These are phyloP conservation scores for Paracoccidioides brasiliensis DNA, from an alignment of 2,329 filamentous ascomycete species.

Conservation along the genomic window DNA sequence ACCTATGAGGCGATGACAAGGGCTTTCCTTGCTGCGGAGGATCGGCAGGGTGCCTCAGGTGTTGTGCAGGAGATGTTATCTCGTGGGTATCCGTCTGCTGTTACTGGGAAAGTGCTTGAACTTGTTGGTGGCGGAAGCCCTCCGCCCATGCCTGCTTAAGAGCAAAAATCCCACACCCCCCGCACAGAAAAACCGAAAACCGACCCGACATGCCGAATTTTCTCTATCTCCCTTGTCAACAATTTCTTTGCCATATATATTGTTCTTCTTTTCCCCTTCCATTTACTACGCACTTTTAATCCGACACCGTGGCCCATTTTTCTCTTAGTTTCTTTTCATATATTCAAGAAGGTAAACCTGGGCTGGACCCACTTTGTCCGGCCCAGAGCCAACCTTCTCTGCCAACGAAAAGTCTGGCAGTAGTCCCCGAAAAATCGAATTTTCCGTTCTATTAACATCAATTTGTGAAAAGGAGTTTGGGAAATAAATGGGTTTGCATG, in stretches of 20 bases:
- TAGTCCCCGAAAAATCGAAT: neutral
- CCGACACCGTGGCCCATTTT: neutral
- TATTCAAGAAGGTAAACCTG: neutral
- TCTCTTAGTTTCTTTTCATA: neutral
- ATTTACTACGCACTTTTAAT: neutral
- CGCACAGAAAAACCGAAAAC: too few relatives aligned
- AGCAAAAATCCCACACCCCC: too few relatives aligned
- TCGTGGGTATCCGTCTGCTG: constrained; percentile 79
- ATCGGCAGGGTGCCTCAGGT: constrained; percentile 59
- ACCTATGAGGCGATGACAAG: constrained; percentile 98
- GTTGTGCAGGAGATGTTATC: constrained; percentile 85
- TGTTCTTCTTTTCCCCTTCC: neutral
- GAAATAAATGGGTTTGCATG: neutral
- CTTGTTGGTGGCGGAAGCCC: constrained; percentile 46
- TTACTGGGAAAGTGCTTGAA: constrained; percentile 87
- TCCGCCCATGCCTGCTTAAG: too few relatives aligned
- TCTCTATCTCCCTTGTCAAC: neutral
- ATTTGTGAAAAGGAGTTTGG: constrained; percentile 3
- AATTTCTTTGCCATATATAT: neutral
- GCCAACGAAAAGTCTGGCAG: neutral
- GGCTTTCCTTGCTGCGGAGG: constrained; percentile 73
- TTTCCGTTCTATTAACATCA: neutral
- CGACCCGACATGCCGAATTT: neutral
- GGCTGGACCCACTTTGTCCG: neutral
- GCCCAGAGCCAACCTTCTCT: neutral